A percentile compares a stretch with the other conserved stretches of the same genome.
phyloP scores from a whole-genome alignment of 78 protist genomes.

The Blattamonas nauphoetae region DNA sequence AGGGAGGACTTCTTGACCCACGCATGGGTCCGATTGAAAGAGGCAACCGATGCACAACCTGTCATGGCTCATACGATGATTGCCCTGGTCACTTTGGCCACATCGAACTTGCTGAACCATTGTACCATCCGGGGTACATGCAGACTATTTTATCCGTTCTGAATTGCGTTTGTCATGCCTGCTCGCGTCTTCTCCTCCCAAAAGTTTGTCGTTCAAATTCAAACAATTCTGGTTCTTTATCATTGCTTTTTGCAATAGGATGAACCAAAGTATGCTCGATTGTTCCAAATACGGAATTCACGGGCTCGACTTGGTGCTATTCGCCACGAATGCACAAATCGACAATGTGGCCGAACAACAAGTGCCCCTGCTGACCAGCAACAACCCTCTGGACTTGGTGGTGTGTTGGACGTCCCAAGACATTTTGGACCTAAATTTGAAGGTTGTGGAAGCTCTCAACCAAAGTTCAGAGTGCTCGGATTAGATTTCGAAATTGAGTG shows the following conservation, averaged over 20 bases:
- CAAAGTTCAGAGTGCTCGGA: conserved; percentile 41
- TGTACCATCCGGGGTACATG: conserved; percentile 78
- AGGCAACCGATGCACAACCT: conserved; percentile 63
- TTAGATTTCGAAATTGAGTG: no score
- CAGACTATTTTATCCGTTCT: conserved; percentile 47
- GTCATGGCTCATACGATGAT: conserved; percentile 49
- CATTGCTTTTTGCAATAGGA: background rate
- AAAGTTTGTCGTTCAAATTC: no score
- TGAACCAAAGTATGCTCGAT: background rate
- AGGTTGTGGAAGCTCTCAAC: conserved; percentile 55
- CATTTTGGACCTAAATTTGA: conserved; percentile 6
- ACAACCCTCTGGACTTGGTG: background rate
- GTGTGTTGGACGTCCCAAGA: conserved; percentile 38
- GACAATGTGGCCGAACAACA: background rate
- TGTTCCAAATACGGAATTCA: background rate
- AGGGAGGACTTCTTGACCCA: conserved; percentile 77
- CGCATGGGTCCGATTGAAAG: conserved; percentile 81
- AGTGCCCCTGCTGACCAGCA: background rate
- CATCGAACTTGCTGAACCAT: conserved; percentile 76
- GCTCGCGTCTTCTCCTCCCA: conserved; percentile 19
- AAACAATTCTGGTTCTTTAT: background rate
- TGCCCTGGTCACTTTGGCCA: conserved; percentile 99
- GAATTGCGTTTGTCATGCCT: conserved; percentile 73
- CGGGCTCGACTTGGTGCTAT: conserved; percentile 16
- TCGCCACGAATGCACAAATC: background rate